Evolutionary conservation across 2,329 filamentous ascomycete species (phyloP).

Genomic region (Rugonectria rugulosa): DNA sequence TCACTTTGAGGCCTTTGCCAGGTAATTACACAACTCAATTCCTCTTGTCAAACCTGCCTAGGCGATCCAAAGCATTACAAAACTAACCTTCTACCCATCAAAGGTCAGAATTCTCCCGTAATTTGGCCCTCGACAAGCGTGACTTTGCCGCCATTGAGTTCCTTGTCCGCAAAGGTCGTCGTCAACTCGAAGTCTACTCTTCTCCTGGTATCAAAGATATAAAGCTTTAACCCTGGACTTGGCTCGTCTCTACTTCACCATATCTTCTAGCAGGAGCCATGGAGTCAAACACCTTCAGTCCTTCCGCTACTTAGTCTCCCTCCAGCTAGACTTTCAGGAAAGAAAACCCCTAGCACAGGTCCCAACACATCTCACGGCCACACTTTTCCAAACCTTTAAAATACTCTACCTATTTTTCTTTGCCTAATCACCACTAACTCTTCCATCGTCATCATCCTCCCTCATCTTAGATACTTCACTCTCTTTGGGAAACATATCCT

Average conservation of each 20-base stretch:
- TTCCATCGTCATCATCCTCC: conserved; percentile 3
- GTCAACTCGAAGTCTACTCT: conserved; percentile 85
- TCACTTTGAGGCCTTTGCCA: conserved; percentile 70
- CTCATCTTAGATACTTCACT: conserved; percentile 35
- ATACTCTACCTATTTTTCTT: not conserved
- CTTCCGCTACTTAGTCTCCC: not conserved
- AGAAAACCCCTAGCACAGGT: too few species aligned
- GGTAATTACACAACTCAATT: conserved; percentile 56
- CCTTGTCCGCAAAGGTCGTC: conserved; percentile 78
- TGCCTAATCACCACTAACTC: not conserved
- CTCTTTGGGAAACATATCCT: conserved; percentile 28
- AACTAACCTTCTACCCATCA: not conserved
- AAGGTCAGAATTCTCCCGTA: conserved; percentile 80
- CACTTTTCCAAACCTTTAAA: not conserved
- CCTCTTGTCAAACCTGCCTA: too few species aligned
- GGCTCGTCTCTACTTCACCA: not conserved
- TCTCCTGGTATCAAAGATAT: conserved; percentile 83
- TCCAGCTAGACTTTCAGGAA: not conserved
- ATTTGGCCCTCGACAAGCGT: conserved; percentile 75
- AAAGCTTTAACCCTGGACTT: conserved; percentile 44
- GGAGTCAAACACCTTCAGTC: too few species aligned
- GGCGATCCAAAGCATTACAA: too few species aligned
- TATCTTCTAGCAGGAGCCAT: too few species aligned
- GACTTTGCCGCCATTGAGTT: conserved; percentile 90
- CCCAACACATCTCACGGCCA: too few species aligned